These are phyloP conservation scores for Lolium rigidum DNA, from an alignment of 176 grass and related monocot genomes.

Conservation along the genomic window DNA sequence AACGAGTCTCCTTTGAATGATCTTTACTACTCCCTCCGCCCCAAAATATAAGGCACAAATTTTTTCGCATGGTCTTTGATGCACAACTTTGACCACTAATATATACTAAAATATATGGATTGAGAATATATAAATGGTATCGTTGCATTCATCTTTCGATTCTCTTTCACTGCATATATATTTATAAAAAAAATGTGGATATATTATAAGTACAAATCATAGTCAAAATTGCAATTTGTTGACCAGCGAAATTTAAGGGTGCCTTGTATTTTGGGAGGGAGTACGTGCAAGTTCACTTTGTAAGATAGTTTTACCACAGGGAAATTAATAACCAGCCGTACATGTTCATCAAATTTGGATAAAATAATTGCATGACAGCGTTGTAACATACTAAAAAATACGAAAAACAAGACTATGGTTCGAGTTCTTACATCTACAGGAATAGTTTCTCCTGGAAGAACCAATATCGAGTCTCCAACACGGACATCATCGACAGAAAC, in stretches of 20 bases:
- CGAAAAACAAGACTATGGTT: constrained; percentile 33
- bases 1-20: neutral
- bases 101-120: too few species aligned
- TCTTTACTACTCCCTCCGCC: neutral
- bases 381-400: constrained; percentile 27
- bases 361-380: neutral
- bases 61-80: too few species aligned
- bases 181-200: too few species aligned
- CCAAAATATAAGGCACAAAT: too few species aligned
- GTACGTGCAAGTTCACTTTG: constrained; percentile 1
- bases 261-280: too few species aligned
- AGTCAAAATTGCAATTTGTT: too few species aligned
- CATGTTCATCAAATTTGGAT: neutral
- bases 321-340: neutral
- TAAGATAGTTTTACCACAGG: neutral
- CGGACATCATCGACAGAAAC: constrained; percentile 92
- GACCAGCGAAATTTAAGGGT: too few species aligned
- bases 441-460: constrained; percentile 95
- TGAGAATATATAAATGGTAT: too few species aligned
- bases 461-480: constrained; percentile 88
- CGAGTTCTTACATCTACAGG: constrained; percentile 85
- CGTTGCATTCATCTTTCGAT: too few species aligned
- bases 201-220: too few species aligned
- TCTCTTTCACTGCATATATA: too few species aligned
- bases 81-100: too few species aligned